Conservation (phyloP, 495 filamentous ascomycete species). For the Neurospora sp. region DNA sequence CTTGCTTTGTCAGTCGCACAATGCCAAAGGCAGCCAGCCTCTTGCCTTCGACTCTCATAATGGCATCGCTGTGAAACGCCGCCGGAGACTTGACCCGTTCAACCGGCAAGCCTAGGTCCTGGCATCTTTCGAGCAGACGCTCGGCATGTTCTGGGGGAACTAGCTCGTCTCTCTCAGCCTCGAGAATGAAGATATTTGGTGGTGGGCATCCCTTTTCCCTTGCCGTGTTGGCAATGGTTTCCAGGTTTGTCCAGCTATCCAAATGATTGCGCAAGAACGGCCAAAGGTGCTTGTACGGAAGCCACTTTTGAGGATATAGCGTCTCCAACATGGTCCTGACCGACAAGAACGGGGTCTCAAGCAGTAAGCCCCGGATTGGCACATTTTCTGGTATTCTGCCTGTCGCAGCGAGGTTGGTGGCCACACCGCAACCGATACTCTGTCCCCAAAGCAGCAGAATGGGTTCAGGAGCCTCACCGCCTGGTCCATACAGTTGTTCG, state of each 20-base stretch:
- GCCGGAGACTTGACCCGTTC: conserved; percentile 25
- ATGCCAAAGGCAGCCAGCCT: conserved; percentile 28
- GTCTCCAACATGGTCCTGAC: conserved; percentile 62
- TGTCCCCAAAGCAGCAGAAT: conserved; percentile 70
- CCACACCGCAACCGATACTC: conserved; percentile 56
- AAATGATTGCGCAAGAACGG: conserved; percentile 38
- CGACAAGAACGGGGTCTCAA: conserved; percentile 71
- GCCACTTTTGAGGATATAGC: conserved; percentile 74
- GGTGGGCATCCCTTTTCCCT: conserved; percentile 5
- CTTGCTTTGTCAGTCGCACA: conserved; percentile 10
- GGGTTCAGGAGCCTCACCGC: conserved; percentile 11
- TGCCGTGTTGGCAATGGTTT: conserved; percentile 19
- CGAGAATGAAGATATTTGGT: conserved; percentile 46
- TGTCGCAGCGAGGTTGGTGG: conserved; percentile 37
- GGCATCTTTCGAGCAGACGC: conserved; percentile 34
- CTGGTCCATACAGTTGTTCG: conserved; percentile 10
- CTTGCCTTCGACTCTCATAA: conserved; percentile 33
- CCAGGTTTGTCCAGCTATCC: conserved; percentile 36
- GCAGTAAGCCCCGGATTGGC: conserved; percentile 40
- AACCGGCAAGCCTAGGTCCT: conserved; percentile 29
- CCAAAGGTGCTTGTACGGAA: conserved; percentile 54
- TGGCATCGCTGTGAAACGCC: conserved; percentile 38
- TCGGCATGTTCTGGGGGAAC: conserved; percentile 49
- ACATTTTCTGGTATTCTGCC: conserved; percentile 9
- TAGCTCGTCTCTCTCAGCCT: conserved; percentile 58